Evolutionary conservation across 2,329 filamentous ascomycete species (phyloP).

Genomic region (Ophiostoma populinum): DNA sequence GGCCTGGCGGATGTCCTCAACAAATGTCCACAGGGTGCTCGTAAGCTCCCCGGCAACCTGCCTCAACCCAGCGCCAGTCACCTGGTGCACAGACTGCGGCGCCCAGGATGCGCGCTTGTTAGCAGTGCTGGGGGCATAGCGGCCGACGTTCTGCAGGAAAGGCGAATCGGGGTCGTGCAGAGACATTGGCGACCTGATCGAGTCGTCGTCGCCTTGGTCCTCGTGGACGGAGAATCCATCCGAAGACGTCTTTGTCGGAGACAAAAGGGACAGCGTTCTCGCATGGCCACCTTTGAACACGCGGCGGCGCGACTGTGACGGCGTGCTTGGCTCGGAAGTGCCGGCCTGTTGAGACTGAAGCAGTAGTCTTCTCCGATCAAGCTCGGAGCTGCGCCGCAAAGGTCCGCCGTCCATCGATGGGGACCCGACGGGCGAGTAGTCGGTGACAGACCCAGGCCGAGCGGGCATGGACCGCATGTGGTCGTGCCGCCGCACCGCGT

Average conservation of each 20-base stretch:
- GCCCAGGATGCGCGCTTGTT: conserved; percentile 44
- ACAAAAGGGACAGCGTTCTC: conserved; percentile 61
- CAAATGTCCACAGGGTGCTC: conserved; percentile 80
- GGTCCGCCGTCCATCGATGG: conserved; percentile 11
- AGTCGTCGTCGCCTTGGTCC: conserved; percentile 22
- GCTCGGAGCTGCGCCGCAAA: conserved; percentile 35
- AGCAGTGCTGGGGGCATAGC: conserved; percentile 18
- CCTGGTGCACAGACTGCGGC: conserved; percentile 29
- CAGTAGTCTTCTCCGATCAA: conserved; percentile 57
- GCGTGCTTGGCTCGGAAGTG: conserved; percentile 12
- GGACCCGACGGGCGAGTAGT: background rate
- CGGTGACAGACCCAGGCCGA: conserved; percentile 8
- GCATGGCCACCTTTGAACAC: conserved; percentile 52
- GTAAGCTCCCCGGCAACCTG: conserved; percentile 82
- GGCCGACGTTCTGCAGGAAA: conserved; percentile 15
- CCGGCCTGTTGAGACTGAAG: conserved; percentile 22
- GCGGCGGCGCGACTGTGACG: conserved; percentile 30
- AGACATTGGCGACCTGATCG: conserved; percentile 17
- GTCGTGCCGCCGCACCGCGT: conserved; percentile 45
- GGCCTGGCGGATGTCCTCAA: conserved; percentile 87
- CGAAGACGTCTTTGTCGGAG: conserved; percentile 35
- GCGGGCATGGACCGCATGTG: conserved; percentile 30
- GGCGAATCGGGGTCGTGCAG: conserved; percentile 17
- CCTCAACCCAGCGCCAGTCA: conserved; percentile 33
- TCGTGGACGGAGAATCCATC: conserved; percentile 26